Evolutionary conservation across 1,139 yeast species (phyloP).

Genomic region (Ogataea hybrid): DNA sequence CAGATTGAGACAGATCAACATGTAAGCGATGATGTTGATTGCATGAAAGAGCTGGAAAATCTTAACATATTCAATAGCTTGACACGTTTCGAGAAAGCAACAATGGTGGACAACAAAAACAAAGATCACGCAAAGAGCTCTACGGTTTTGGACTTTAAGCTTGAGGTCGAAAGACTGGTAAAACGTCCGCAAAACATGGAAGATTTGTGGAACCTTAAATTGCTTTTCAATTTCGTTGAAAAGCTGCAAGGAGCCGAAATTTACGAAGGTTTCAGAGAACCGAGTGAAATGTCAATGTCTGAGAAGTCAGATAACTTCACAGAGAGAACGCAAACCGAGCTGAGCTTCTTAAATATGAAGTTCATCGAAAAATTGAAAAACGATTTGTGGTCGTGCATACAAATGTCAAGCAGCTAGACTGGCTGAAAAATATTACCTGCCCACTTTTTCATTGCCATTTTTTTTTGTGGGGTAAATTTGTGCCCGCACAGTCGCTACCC

Average conservation of each 20-base stretch:
- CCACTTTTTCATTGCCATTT: no score
- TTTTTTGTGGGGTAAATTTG: no score
- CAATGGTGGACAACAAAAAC: slow-evolving; percentile 7
- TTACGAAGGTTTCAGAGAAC: not conserved
- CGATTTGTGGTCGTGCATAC: slow-evolving; percentile 37
- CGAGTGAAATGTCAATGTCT: slow-evolving; percentile 16
- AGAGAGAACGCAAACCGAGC: not conserved
- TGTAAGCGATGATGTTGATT: slow-evolving; percentile 1
- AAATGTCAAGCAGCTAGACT: slow-evolving; percentile 1
- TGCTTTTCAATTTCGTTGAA: slow-evolving; percentile 65
- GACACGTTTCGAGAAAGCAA: slow-evolving; percentile 35
- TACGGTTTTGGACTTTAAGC: slow-evolving; percentile 54
- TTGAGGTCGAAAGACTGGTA: slow-evolving; percentile 49
- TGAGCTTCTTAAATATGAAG: slow-evolving; percentile 42
- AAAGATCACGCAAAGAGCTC: slow-evolving; percentile 29
- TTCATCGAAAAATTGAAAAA: slow-evolving; percentile 53
- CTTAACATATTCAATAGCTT: slow-evolving; percentile 34
- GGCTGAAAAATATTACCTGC: not conserved
- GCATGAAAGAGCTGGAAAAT: slow-evolving; percentile 15
- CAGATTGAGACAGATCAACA: slow-evolving; percentile 8
- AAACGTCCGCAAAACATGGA: slow-evolving; percentile 44
- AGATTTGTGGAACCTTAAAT: slow-evolving; percentile 64
- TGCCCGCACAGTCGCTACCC: not conserved
- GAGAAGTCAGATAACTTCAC: slow-evolving; percentile 1
- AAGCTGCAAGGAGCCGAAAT: slow-evolving; percentile 21